Conservation (phyloP, 768 basidiomycete species). For the Boletus subcaerulescens region DNA sequence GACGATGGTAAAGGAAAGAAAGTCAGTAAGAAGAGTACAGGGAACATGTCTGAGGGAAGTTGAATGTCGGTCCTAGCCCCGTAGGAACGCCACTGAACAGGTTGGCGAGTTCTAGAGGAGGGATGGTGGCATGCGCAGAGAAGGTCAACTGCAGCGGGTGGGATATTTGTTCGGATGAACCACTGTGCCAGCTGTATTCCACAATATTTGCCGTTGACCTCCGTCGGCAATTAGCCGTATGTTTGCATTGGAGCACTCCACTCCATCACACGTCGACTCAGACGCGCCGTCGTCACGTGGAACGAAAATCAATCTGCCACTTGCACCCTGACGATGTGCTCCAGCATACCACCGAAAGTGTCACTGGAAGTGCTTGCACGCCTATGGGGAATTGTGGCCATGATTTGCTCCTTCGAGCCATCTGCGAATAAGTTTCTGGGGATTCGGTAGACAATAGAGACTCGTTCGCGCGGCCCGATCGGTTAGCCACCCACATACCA, state of each 20-base stretch:
- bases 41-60: conserved; percentile 5
- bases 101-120: not conserved
- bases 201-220: conserved; percentile 22
- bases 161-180: conserved; percentile 4
- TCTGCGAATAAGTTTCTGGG: too few species aligned
- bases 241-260: conserved; percentile 1
- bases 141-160: not conserved
- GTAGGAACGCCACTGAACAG: conserved; percentile 2
- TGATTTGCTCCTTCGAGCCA: too few species aligned
- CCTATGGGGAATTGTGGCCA: too few species aligned
- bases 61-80: not conserved
- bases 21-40: conserved; percentile 7
- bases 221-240: conserved; percentile 21
- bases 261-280: conserved; percentile 2
- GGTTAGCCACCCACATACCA: too few species aligned
- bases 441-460: too few species aligned
- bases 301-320: conserved; percentile 18
- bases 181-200: conserved; percentile 13
- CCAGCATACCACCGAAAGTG: too few species aligned
- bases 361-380: too few species aligned
- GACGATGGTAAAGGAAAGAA: conserved; percentile 9
- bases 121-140: conserved; percentile 1
- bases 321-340: not conserved
- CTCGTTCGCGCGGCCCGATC: too few species aligned
- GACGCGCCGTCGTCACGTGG: conserved; percentile 29